phyloP scores from a whole-genome alignment of 2,329 filamentous ascomycete genomes.

The Nemania abortiva region DNA sequence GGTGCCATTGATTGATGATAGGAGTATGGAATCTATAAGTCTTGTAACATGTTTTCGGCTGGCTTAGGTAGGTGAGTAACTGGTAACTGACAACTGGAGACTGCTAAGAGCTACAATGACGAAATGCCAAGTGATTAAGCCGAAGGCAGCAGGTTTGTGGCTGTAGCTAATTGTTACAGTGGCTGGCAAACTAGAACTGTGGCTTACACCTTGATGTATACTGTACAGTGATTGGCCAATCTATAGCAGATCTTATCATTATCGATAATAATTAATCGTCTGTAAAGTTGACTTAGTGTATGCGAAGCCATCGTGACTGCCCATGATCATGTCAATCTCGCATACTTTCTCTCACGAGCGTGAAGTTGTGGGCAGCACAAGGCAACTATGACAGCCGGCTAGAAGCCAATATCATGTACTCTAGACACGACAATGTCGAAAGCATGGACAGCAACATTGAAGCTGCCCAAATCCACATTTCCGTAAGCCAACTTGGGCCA shows the following conservation, averaged over 20 bases:
- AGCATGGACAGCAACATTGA: slow-evolving; percentile 80
- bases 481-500: slow-evolving; percentile 62
- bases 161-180: slow-evolving; percentile 4
- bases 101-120: slow-evolving; percentile 40
- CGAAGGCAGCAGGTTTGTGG: not conserved
- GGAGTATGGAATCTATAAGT: not conserved
- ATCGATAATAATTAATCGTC: slow-evolving; percentile 11
- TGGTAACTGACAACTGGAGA: not conserved
- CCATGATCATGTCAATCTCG: not conserved
- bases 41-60: not conserved
- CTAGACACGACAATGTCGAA: slow-evolving; percentile 58
- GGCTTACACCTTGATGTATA: not conserved
- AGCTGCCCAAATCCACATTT: slow-evolving; percentile 80
- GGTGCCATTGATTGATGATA: slow-evolving; percentile 79
- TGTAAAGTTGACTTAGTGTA: not conserved
- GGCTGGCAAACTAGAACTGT: not conserved
- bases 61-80: not conserved
- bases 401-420: slow-evolving; percentile 40
- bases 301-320: slow-evolving; percentile 15
- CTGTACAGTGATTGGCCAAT: not conserved
- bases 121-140: slow-evolving; percentile 18
- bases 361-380: not conserved
- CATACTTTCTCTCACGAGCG: not conserved
- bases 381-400: slow-evolving; percentile 16
- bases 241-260: slow-evolving; percentile 1